Percentiles rank a stretch among this genome's conserved stretches.
These are phyloP conservation scores for Coemansia pectinata DNA, from an alignment of 192 early-diverging fungal genomes.

Conservation along the genomic window DNA sequence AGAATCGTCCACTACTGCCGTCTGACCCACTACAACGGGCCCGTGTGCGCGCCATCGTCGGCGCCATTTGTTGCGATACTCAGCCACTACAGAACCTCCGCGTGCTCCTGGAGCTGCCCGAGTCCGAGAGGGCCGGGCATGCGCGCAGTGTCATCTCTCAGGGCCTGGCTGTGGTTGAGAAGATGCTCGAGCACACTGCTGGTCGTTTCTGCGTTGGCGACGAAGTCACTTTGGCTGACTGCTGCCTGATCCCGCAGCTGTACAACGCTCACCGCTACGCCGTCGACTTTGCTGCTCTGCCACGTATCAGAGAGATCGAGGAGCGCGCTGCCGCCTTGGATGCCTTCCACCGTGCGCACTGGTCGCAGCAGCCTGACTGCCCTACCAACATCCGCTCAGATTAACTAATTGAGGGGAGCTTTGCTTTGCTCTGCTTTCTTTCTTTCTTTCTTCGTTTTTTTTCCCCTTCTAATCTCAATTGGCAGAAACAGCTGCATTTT, in stretches of 20 bases:
- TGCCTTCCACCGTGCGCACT: slow-evolving; percentile 67
- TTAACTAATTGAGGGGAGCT: not conserved
- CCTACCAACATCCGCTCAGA: slow-evolving; percentile 49
- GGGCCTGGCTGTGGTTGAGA: slow-evolving; percentile 72
- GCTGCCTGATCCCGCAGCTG: slow-evolving; percentile 75
- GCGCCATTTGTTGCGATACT: slow-evolving; percentile 76
- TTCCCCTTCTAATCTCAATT: not conserved
- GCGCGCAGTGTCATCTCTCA: slow-evolving; percentile 58
- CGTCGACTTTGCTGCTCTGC: slow-evolving; percentile 73
- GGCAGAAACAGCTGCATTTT: not conserved
- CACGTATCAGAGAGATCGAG: slow-evolving; percentile 65
- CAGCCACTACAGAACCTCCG: slow-evolving; percentile 86
- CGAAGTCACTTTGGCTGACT: slow-evolving; percentile 81
- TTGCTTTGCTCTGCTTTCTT: not conserved
- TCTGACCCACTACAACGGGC: slow-evolving; percentile 65
- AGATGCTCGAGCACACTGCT: slow-evolving; percentile 60
- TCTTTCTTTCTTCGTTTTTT: not conserved
- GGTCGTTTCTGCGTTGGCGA: slow-evolving; percentile 81
- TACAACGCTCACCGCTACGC: slow-evolving; percentile 74
- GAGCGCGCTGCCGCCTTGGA: slow-evolving; percentile 58
- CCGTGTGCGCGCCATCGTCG: slow-evolving; percentile 68
- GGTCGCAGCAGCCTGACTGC: slow-evolving; percentile 67
- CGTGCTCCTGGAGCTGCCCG: slow-evolving; percentile 66
- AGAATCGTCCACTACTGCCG: slow-evolving; percentile 72
- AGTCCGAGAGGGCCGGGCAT: slow-evolving; percentile 36